Percentiles rank a stretch among this genome's conserved stretches.
phyloP scores from a whole-genome alignment of 345 rosid species.

The Ceriops tagal region DNA sequence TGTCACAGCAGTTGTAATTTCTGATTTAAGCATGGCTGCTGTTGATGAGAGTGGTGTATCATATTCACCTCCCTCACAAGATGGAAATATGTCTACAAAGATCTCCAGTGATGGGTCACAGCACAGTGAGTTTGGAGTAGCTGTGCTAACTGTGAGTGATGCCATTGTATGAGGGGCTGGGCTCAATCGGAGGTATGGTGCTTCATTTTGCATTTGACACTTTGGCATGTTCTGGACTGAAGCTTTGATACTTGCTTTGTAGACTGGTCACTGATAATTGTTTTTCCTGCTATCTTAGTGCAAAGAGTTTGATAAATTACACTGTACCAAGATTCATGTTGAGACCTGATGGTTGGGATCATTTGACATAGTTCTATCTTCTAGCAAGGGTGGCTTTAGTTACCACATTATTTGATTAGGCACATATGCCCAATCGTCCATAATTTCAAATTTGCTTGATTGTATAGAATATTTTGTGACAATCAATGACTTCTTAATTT shows the following conservation, averaged over 20 bases:
- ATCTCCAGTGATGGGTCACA: slow-evolving; percentile 26
- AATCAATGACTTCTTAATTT: no score
- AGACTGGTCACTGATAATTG: background rate
- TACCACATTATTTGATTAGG: background rate
- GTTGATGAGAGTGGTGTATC: slow-evolving; percentile 20
- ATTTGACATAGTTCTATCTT: background rate
- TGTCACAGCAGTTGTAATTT: slow-evolving; percentile 63
- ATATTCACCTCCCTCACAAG: slow-evolving; percentile 32
- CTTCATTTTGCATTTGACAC: background rate
- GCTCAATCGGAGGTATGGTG: slow-evolving; percentile 78
- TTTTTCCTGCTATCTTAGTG: background rate
- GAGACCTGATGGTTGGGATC: background rate
- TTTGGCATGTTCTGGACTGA: background rate
- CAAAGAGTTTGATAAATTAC: background rate
- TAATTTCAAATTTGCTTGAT: no score
- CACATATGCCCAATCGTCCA: no score
- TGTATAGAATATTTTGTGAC: no score
- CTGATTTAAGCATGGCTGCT: slow-evolving; percentile 45
- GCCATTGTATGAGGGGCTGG: slow-evolving; percentile 84
- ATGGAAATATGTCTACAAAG: slow-evolving; percentile 28
- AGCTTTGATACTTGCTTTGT: background rate
- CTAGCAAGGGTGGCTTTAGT: background rate
- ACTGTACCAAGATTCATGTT: background rate
- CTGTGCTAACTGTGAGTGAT: slow-evolving; percentile 86
- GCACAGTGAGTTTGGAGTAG: slow-evolving; percentile 50